Base-by-base conservation (phyloP, 2,329 filamentous ascomycete genomes). In the Cladosporium sp. region DNA sequence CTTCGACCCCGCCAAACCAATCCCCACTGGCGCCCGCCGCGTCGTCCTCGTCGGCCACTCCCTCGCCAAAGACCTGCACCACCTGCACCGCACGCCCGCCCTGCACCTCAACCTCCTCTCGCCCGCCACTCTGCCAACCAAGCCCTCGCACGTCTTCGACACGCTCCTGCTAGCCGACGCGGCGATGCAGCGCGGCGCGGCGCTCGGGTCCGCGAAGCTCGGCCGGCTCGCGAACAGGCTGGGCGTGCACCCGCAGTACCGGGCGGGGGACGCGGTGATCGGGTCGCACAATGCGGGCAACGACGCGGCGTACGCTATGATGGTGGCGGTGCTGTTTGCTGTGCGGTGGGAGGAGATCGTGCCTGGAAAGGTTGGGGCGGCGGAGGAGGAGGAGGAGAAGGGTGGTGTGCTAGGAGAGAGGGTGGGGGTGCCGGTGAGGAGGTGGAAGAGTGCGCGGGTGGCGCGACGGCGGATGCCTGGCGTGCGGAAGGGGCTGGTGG, bases 151-250 rank as follows among this genome's bases (percentile, higher is more conserved):
- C 4, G 64, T 68, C 1, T 59, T 83, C 18, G 86, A 90, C 55
- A 72, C 79, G 3, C 18, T 40, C 10, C 11, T 33, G 11, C 46
- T 62, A 9, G 54, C 52, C 6, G 14, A 46, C 10, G 40, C 46
- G 14, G 57, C 56, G n/a, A 35, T 32, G 2, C 28, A 54, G 34
- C 52, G 37, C 10, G 53, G 55, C 8, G 49, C 49, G 11, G 7
- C 9, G n/a, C 16, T 62, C 13, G 49, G 42, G 9, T 42, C 43
- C 9, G 35, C 32, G 2, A 52, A 14, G 2, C 68, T 89, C 33
- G 90, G 95, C 64, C 90, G 86, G 0, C 78, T 83, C 43, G 70
- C 73, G 32, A 77, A 95, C 63, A 85, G 85, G 68, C 81, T 83
- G 53, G 79, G 80, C 13, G 76, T 84, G 9, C 62, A 76, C 74